Evolutionary conservation across 2,329 filamentous ascomycete species (phyloP), one percentile per base, ranked within the genome.

Genomic region (Penicillium sp.): DNA sequence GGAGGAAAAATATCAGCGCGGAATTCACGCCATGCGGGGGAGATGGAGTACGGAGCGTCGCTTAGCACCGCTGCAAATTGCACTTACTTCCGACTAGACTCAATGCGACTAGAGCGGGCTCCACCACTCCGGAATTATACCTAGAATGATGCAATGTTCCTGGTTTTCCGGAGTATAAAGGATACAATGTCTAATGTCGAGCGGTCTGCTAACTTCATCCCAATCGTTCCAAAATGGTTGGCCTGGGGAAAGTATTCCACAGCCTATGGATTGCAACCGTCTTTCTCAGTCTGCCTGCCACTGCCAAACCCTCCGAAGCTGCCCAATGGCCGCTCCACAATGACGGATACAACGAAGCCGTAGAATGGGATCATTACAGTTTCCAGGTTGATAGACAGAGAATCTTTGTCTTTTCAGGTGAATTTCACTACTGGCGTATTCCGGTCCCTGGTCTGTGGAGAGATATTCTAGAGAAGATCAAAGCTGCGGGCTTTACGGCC

Each of bases 301-400:
- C 48, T 35, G 56, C 57, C 21, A 47, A 59, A 11, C 33, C 47
- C 26, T 52, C 55, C n/a, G 48, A 54, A 9, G 52, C 48, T 10
- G 60, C 58, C 5, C 63, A 76, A 68, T 82, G 79, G 79, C 79
- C 80, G 1, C 55, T 82, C 11, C 77, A 81, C 53, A 75, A 80
- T 65, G 76, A 82, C 58, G 77, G 77, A 5, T 62, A 80, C 49
- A 82, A 75, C 53, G 63, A 64, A 22, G 61, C 63, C 3, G 80
- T 84, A 1, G 73, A 81, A 68, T 83, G 81, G 82, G 81, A 84
- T 58, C 76, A 81, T 54, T 82, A 81, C 67, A 83, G 80, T 66
- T 79, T 83, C 63, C 75, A 79, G 29, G 68, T 84, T 52, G 78
- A 83, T 51, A 79, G 77, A 27, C 75, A 83, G 62, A 71, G 81